Evolutionary conservation across 2,329 filamentous ascomycete genomes (phyloP), one percentile per base, ranked within the genome.

Genomic region (Tolypocladium endophyticum): DNA sequence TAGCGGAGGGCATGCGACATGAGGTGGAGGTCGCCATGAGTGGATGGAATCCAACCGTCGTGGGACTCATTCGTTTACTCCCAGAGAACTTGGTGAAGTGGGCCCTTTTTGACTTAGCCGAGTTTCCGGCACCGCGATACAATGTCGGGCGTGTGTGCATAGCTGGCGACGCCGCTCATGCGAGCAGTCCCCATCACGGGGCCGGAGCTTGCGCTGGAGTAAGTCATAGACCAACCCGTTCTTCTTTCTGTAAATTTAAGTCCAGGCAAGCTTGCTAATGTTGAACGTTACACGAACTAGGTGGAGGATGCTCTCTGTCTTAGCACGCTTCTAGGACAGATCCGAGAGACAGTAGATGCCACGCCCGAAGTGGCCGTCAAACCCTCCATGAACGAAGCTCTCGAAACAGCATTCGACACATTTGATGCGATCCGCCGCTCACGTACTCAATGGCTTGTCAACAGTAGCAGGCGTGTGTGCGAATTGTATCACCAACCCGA

Each of bases 131-230:
- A 0, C 73, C 73, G 1, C 66, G 67, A 18, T 81, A 76, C 52
- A 74, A 72, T 64, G 73, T 73, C 35, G 74, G 73, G 8, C 72
- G 76, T 0, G 65, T 81, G 33, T 78, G 75, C 41, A 74, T 87
- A 2, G 69, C 84, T 0, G 85, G 85, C 16, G 85, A 88, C 65
- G 83, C 85, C 0, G 85, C 85, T 0, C 85, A 87, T 66, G 83
- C 84, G 0, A 81, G 81, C 47, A 81, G 83, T 0, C 85, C 85
- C 0, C 80, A 83, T 47, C 80, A 84, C 50, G 84, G 83, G 0
- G 78, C 83, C 1, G 84, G 84, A 2, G 79, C 81, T 0, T 82
- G 81, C 1, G 77, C 85, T 65, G 81, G 79, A 1, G 53, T 55
- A n/a, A 54, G n/a, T n/a, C n/a, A n/a, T n/a, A n/a, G n/a, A n/a